Base-by-base conservation (phyloP, 2,329 filamentous ascomycete species). In the Alternaria arbusti region DNA sequence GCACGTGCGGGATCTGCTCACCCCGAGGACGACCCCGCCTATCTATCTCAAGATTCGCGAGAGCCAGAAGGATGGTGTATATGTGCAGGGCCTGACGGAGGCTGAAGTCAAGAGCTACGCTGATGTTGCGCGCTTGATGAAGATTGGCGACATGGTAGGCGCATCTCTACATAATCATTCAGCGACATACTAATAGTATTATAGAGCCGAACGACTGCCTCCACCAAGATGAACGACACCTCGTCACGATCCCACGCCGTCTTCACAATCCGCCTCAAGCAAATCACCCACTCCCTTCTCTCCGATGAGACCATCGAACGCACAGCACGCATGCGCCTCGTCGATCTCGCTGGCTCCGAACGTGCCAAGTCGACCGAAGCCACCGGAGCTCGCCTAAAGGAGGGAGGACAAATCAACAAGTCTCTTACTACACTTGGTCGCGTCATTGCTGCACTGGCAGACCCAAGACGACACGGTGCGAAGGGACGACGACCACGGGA, bases 201-300 rank as follows among this genome's bases (percentile, higher is more conserved):
- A 2, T 30, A 80, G 68, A 97, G 92, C 61, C 90, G 96, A 51
- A 98, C 96, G 0, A 91, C 89, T 20, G 96, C 96, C 13, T 94
- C 92, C 77, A 99, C 96, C 63, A 98, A 97, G 83, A 99, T 99
- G 96, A 99, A 99, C 81, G 96, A 99, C 80, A 98, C 95, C 3
- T 97, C 93, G 57, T 97, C 93, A 67, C 92, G 96, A 79, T 97
- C 94, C 68, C 96, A 99, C 77, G 94, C 96, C 8, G 96, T 99
- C 61, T 99, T 99, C 80, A 99, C 96, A 26, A 96, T 99, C 72
- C 96, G 97, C 83, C 86, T 99, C 62, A 97, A 97, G 82, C 96
- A 98, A 81, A 99, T 99, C 69, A 94, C 97, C 77, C 95, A 98
- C 81, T 95, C 97, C 73, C 91, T 97, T 82, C 91, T 94, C 57